phyloP scores from a whole-genome alignment of 495 filamentous ascomycete species.

The Aspergillus sparsus region DNA sequence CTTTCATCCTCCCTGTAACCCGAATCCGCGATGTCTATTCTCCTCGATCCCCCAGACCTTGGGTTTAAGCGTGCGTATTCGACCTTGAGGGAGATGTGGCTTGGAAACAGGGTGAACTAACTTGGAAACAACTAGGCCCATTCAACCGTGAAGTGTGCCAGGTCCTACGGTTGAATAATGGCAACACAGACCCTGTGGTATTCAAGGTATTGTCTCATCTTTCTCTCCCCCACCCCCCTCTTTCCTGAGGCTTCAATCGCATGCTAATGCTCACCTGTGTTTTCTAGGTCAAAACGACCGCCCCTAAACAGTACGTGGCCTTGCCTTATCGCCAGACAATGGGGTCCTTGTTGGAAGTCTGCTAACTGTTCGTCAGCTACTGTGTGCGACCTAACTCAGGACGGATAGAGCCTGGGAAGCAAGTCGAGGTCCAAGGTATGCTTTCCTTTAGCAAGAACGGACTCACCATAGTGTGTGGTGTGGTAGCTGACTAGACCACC shows the following conservation, averaged over 20 bases:
- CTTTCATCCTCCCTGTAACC: slow-evolving; percentile 5
- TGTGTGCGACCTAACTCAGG: slow-evolving; percentile 97
- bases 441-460: slow-evolving; percentile 15
- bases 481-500: slow-evolving; percentile 14
- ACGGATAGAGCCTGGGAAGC: slow-evolving; percentile 81
- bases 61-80: slow-evolving; percentile 79
- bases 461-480: background rate
- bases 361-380: slow-evolving; percentile 64
- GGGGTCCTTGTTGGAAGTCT: slow-evolving; percentile 14
- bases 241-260: slow-evolving; percentile 9
- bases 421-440: slow-evolving; percentile 91
- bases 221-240: background rate
- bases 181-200: slow-evolving; percentile 74
- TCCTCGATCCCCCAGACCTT: slow-evolving; percentile 88
- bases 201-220: slow-evolving; percentile 75
- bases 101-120: slow-evolving; percentile 10
- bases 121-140: slow-evolving; percentile 60
- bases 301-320: slow-evolving; percentile 88
- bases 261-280: slow-evolving; percentile 25
- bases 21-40: slow-evolving; percentile 76
- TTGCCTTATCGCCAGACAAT: slow-evolving; percentile 7
- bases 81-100: slow-evolving; percentile 20
- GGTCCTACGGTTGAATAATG: slow-evolving; percentile 76
- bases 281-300: slow-evolving; percentile 92
- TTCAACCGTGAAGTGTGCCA: slow-evolving; percentile 91